Evolutionary conservation across 208 protist species (phyloP), one percentile per base, ranked within the genome.

Genomic region (Leishmania martiniquensis): DNA sequence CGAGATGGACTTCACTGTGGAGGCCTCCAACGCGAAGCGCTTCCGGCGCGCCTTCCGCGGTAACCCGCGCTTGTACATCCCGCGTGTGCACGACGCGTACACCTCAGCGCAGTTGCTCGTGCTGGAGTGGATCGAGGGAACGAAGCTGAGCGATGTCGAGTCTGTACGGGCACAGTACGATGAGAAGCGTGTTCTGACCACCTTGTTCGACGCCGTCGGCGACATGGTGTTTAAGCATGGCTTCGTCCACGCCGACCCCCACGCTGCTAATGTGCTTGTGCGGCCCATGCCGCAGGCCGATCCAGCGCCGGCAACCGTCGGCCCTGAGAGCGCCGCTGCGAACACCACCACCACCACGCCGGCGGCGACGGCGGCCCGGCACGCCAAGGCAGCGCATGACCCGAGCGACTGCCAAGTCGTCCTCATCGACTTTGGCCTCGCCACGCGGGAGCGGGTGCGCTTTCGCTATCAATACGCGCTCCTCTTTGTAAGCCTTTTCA

Each of bases 161-260:
- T 75, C 55, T 2, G 79, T 98, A n/a, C 80, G 82, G 0, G 68
- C 76, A 44, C 75, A 84, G 34, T 97, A 88, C 85, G 68, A 91
- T 70, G 88, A 73, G 15, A 79, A 72, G 15, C 74, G 57, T 7
- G 84, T 96, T 68, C 78, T 97, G 29, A 84, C 77, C 25, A 92
- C 81, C 17, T 34, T 99, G 44, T 93, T 98, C 54, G 90, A 98
- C 20, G 85, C 91, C 1, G 98, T 98, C 82, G 89, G 92, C 10
- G 87, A 98, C 57, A 96, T 98, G 89, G 97, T 99, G n/a, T 99
- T 99, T 71, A 85, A 96, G 17, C 76, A 95, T 67, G 96, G 96
- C 59, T 99, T 98, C 78, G 87, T 99, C 5, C 98, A 99, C 83
- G 93, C 91, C 74, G 96, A 99, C 63, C 93, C 94, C 32, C 97